Conservation (phyloP, 495 filamentous ascomycete species). For the Amniculicola lignicola region DNA sequence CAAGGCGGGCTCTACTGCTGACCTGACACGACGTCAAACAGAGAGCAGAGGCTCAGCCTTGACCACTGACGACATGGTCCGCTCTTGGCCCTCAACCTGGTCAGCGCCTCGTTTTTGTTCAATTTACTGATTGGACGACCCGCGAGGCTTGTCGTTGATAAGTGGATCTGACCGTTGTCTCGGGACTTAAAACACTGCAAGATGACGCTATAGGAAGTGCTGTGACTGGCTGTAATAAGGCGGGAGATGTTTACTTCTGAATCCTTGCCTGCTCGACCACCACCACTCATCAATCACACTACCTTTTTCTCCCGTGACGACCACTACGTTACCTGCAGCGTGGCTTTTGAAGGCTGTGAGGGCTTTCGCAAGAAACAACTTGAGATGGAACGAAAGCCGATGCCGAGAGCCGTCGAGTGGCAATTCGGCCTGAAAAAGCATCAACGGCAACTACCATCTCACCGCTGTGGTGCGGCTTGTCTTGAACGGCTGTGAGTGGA, state of each 20-base stretch:
- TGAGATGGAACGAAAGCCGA: too few relatives aligned
- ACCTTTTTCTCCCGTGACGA: neutral
- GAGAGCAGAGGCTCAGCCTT: too few relatives aligned
- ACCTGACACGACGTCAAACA: neutral
- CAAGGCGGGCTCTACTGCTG: slow-evolving; percentile 12
- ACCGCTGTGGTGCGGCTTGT: slow-evolving; percentile 12
- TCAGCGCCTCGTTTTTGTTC: too few relatives aligned
- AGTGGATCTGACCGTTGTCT: slow-evolving; percentile 8
- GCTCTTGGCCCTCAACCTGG: too few relatives aligned
- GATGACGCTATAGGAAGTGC: slow-evolving; percentile 9
- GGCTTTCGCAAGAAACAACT: too few relatives aligned
- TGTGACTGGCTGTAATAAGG: neutral
- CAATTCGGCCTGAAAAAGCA: neutral
- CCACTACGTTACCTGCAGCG: too few relatives aligned
- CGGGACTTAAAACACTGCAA: neutral
- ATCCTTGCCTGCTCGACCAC: neutral
- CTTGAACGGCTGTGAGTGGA: slow-evolving; percentile 14
- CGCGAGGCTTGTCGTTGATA: neutral
- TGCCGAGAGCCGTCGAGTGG: too few relatives aligned
- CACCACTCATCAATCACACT: neutral
- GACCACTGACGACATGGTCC: too few relatives aligned
- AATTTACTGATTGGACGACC: too few relatives aligned
- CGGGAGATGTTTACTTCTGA: neutral
- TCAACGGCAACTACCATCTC: slow-evolving; percentile 3
- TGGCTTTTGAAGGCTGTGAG: too few relatives aligned